These are phyloP conservation scores for Eutypella sp. DNA, from an alignment of 2,329 filamentous ascomycete species.

Conservation along the genomic window DNA sequence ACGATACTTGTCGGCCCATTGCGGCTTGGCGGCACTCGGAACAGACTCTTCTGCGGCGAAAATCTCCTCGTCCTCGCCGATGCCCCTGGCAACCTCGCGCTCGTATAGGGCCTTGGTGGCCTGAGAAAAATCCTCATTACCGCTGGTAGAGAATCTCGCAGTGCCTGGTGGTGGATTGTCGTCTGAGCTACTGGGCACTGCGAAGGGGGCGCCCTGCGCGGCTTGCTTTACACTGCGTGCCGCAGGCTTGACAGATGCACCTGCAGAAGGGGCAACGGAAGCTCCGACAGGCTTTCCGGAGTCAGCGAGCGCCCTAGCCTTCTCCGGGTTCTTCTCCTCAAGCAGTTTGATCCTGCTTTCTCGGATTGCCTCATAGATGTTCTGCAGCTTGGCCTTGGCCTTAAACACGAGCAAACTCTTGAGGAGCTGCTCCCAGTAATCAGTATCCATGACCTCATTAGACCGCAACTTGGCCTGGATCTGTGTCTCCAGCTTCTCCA, in stretches of 20 bases:
- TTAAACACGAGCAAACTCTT: slow-evolving; percentile 85
- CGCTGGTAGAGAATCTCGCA: slow-evolving; percentile 63
- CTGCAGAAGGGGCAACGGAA: slow-evolving; percentile 33
- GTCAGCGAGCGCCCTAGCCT: slow-evolving; percentile 46
- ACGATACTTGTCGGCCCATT: slow-evolving; percentile 79
- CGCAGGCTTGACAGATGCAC: slow-evolving; percentile 14
- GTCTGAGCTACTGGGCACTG: slow-evolving; percentile 29
- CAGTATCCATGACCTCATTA: slow-evolving; percentile 87
- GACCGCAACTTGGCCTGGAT: slow-evolving; percentile 81
- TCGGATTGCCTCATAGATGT: slow-evolving; percentile 71
- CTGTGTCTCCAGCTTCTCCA: slow-evolving; percentile 82
- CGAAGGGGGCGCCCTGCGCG: slow-evolving; percentile 4
- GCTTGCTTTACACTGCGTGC: slow-evolving; percentile 21
- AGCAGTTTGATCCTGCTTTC: slow-evolving; percentile 63
- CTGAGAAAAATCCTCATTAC: slow-evolving; percentile 77
- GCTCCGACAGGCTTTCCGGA: slow-evolving; percentile 32
- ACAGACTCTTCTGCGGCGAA: slow-evolving; percentile 87
- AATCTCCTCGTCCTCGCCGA: slow-evolving; percentile 92
- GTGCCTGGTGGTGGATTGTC: slow-evolving; percentile 50
- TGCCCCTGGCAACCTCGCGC: slow-evolving; percentile 83
- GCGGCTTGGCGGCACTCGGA: slow-evolving; percentile 56
- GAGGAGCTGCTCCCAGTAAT: slow-evolving; percentile 95
- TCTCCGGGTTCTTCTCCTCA: slow-evolving; percentile 61
- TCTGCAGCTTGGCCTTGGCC: slow-evolving; percentile 77
- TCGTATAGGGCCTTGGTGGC: slow-evolving; percentile 88